Conservation (phyloP, 495 filamentous ascomycete genomes). For the Thermochaetoides thermophila region DNA sequence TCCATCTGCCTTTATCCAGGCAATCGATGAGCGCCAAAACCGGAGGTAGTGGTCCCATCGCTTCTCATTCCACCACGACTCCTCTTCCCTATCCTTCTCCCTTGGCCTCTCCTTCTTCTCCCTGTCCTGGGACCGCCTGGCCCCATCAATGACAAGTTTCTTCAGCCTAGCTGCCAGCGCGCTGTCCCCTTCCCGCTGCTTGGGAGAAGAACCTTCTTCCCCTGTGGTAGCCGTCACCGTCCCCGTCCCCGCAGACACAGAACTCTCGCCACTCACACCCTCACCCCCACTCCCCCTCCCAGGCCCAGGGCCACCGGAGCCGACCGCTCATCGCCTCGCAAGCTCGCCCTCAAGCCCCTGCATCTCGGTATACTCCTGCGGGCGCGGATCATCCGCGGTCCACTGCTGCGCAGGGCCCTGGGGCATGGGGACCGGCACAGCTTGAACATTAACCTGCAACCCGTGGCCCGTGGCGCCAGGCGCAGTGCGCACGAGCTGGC, state of each 20-base stretch:
- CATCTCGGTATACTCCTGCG: constrained; percentile 56
- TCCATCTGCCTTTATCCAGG: no score
- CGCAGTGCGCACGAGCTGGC: constrained; percentile 54
- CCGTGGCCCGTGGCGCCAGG: constrained; percentile 26
- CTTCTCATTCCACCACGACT: not conserved
- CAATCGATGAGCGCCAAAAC: no score
- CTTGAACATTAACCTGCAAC: constrained; percentile 14
- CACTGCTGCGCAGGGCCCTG: constrained; percentile 44
- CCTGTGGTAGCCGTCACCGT: not conserved
- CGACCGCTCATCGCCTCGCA: constrained; percentile 32
- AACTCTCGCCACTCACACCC: no score
- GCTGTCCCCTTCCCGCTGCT: no score
- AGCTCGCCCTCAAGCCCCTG: constrained; percentile 72
- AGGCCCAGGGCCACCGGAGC: no score
- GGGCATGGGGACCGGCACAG: constrained; percentile 51
- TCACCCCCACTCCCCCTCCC: no score
- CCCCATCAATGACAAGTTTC: no score
- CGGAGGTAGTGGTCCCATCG: not conserved
- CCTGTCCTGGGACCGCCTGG: no score
- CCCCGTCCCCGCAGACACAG: not conserved
- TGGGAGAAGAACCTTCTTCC: no score
- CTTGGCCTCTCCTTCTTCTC: no score
- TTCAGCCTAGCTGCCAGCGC: no score
- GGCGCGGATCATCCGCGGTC: constrained; percentile 72
- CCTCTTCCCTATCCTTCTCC: no score